phyloP scores from a whole-genome alignment of 495 filamentous ascomycete species.

The Trichoderma asperelloides region DNA sequence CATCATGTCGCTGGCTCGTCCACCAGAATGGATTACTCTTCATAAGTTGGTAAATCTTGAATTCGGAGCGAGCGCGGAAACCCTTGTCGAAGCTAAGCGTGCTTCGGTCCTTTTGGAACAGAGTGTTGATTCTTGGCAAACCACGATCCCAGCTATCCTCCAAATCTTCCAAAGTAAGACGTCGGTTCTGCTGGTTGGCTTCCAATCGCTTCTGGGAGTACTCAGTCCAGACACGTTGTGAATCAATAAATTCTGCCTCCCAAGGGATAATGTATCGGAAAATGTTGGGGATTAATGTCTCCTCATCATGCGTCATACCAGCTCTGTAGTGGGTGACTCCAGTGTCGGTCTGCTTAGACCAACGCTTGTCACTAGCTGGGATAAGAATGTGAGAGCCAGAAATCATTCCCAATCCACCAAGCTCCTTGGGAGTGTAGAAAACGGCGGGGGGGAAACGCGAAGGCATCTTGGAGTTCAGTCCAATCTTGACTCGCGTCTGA shows the following conservation, averaged over 20 bases:
- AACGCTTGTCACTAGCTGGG: slow-evolving; percentile 94
- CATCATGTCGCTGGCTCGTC: slow-evolving; percentile 96
- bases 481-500: slow-evolving; percentile 98
- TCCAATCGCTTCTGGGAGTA: slow-evolving; percentile 97
- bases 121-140: slow-evolving; percentile 94
- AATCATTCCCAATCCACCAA: slow-evolving; percentile 98
- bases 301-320: slow-evolving; percentile 98
- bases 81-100: slow-evolving; percentile 98
- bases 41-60: slow-evolving; percentile 98
- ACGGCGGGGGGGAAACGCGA: slow-evolving; percentile 98
- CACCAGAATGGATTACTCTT: slow-evolving; percentile 99
- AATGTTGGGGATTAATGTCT: slow-evolving; percentile 97
- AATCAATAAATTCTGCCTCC: slow-evolving; percentile 99
- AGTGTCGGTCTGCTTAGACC: slow-evolving; percentile 95
- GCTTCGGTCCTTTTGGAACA: slow-evolving; percentile 98
- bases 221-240: slow-evolving; percentile 97
- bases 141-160: slow-evolving; percentile 99
- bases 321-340: slow-evolving; percentile 96
- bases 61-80: slow-evolving; percentile 91
- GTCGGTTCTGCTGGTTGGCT: slow-evolving; percentile 93
- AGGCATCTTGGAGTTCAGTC: slow-evolving; percentile 99
- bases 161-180: slow-evolving; percentile 90
- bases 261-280: slow-evolving; percentile 99
- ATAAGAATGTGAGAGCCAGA: slow-evolving; percentile 98
- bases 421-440: slow-evolving; percentile 98